Conservation (phyloP, 257 asterid species). For the Capsicum rhomboideum region DNA sequence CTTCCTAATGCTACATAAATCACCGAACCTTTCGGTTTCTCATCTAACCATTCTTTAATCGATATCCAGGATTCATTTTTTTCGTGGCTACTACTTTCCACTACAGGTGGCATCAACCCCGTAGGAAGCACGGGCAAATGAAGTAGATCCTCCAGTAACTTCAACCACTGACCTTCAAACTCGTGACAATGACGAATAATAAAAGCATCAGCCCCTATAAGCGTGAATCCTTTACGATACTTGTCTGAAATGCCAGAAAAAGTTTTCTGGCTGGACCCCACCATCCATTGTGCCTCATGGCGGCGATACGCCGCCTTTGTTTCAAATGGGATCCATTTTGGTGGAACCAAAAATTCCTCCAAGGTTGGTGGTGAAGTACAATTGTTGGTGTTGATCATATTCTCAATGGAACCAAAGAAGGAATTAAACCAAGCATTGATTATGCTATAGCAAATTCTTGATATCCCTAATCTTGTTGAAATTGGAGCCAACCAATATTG, state of each 20-base stretch:
- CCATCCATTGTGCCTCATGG: neutral
- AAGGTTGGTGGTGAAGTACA: constrained; percentile 2
- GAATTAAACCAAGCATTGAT: neutral
- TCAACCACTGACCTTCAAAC: neutral
- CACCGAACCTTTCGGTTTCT: neutral
- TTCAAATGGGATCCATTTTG: constrained; percentile 21
- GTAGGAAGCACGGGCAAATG: neutral
- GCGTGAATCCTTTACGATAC: neutral
- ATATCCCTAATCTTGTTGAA: constrained; percentile 4
- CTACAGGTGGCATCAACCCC: constrained; percentile 25
- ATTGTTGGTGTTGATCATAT: too few relatives aligned
- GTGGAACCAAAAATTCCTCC: constrained; percentile 16
- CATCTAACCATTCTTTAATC: constrained; percentile 24
- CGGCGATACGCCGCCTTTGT: constrained; percentile 11
- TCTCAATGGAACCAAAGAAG: too few relatives aligned
- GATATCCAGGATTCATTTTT: constrained; percentile 13
- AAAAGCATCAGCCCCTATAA: neutral
- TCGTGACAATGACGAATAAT: constrained; percentile 4
- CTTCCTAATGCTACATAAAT: constrained; percentile 37
- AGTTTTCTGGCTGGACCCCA: constrained; percentile 13
- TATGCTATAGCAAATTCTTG: constrained; percentile 1
- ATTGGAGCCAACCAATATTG: constrained; percentile 20
- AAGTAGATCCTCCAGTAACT: neutral
- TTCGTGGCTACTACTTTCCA: neutral
- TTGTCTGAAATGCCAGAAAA: neutral